Evolutionary conservation across 2,329 filamentous ascomycete species (phyloP).

Genomic region (Cercospora citrullina): DNA sequence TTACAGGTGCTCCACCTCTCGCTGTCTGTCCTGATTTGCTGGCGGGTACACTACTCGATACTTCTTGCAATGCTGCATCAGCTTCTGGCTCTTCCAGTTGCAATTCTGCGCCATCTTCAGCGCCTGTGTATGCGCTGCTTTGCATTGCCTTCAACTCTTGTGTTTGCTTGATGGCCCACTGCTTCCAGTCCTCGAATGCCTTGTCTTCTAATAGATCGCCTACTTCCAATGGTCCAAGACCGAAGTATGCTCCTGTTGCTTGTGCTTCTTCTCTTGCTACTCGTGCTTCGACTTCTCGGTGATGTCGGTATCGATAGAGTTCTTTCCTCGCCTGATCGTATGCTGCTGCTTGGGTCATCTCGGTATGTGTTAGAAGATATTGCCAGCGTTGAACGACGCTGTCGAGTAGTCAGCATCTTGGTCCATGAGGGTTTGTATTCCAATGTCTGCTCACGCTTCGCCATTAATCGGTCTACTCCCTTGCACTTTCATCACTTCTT

Average conservation of each 20-base stretch:
- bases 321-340: constrained; percentile 88
- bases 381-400: constrained; percentile 92
- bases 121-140: constrained; percentile 47
- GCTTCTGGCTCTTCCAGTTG: constrained; percentile 36
- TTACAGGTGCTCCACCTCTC: constrained; percentile 41
- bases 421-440: neutral
- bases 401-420: constrained; percentile 13
- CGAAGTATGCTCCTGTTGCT: constrained; percentile 85
- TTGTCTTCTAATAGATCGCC: constrained; percentile 80
- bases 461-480: constrained; percentile 74
- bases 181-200: constrained; percentile 81
- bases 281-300: constrained; percentile 77
- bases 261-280: constrained; percentile 85
- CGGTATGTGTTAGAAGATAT: constrained; percentile 67
- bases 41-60: constrained; percentile 37
- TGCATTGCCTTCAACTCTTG: constrained; percentile 50
- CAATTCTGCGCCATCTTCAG: constrained; percentile 36
- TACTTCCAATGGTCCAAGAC: constrained; percentile 70
- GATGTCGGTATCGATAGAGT: constrained; percentile 82
- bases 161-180: constrained; percentile 65
- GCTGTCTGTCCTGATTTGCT: constrained; percentile 40
- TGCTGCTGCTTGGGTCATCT: constrained; percentile 56
- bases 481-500: constrained; percentile 60
- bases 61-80: constrained; percentile 42
- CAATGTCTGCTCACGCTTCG: constrained; percentile 31